Base-by-base conservation (phyloP, 225 moss, liverwort and hornwort genomes). In the Thuidium tamariscinum region DNA sequence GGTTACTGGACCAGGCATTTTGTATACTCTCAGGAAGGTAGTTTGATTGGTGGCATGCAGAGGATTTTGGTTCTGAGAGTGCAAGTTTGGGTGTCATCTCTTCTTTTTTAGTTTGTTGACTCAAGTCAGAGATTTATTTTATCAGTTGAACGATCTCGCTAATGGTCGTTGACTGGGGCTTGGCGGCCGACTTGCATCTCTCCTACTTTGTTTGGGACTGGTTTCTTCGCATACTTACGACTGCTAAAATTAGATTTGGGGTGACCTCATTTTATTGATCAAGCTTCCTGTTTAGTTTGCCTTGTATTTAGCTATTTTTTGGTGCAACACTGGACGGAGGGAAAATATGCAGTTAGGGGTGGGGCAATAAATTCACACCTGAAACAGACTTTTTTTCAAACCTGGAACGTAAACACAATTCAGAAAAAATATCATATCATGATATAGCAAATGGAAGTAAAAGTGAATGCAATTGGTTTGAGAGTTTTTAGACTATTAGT, bases 1-100 rank as follows among this genome's bases (percentile, higher is more conserved):
- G 80, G 83, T 80, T 69, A 46, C 62, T 86, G 70, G 52, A 83
- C 55, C 86, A 56, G 85, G 69, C 70, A 70, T 91, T 88, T 86
- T 91, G 86, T 84, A 84, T 70, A 86, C 56, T 83, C 49, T 41
- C 76, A 86, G 57, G 26, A 82, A 68, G 48, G 16, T 55, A 56
- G 80, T 34, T 73, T 61, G 72, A 62, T 62, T 51, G 75, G 21
- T 75, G 84, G 63, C 75, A 64, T 75, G 37, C 74, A 29, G 61
- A 60, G 26, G 82, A 82, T 75, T 82, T 75, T 44, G 19, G 15
- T 75, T 75, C 44, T 65, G 83, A 48, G 81, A 59, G 67, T 66
- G 81, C 68, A 83, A 83, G 82, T 57, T 54, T 87, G 59, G 61
- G 59, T 69, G 39, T 83, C 83, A 60, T 48, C 44, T 48, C 36